A percentile compares a stretch with the other conserved stretches of the same genome.
These are phyloP conservation scores for Calonectria pauciramosa DNA, from an alignment of 2,329 filamentous ascomycete species.

Conservation along the genomic window DNA sequence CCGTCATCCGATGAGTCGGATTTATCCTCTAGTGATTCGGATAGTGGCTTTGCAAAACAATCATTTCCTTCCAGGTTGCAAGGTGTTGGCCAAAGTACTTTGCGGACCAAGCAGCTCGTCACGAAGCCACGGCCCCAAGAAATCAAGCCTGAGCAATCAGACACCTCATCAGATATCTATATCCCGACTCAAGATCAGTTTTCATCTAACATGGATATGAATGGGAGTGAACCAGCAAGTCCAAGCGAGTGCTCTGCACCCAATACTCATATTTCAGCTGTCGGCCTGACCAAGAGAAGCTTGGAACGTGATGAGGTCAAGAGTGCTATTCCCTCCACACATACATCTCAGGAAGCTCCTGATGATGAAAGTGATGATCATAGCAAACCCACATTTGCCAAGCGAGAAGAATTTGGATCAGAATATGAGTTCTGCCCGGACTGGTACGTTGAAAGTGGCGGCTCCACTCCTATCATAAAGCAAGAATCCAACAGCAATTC, in stretches of 20 bases:
- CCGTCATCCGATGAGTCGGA: background rate
- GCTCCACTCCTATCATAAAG: conserved; percentile 20
- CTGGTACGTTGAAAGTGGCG: background rate
- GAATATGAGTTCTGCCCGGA: background rate
- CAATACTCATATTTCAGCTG: background rate
- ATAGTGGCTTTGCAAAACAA: background rate
- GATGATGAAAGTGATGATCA: background rate
- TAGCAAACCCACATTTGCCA: background rate
- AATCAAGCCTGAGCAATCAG: background rate
- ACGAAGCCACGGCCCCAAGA: background rate
- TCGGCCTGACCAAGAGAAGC: background rate
- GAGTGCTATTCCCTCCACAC: background rate
- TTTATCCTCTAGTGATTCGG: background rate
- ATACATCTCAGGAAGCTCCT: background rate
- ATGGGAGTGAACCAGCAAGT: background rate
- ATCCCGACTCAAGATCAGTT: background rate
- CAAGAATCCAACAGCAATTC: background rate
- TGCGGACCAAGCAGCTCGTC: background rate
- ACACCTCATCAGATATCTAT: background rate
- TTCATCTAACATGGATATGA: background rate
- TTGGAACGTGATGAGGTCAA: background rate
- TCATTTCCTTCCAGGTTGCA: background rate
- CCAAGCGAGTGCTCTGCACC: background rate
- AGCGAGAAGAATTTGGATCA: background rate
- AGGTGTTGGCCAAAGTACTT: background rate